Evolutionary conservation across 306 rosid genomes (phyloP).

Genomic region (Adenanthera pavonina): DNA sequence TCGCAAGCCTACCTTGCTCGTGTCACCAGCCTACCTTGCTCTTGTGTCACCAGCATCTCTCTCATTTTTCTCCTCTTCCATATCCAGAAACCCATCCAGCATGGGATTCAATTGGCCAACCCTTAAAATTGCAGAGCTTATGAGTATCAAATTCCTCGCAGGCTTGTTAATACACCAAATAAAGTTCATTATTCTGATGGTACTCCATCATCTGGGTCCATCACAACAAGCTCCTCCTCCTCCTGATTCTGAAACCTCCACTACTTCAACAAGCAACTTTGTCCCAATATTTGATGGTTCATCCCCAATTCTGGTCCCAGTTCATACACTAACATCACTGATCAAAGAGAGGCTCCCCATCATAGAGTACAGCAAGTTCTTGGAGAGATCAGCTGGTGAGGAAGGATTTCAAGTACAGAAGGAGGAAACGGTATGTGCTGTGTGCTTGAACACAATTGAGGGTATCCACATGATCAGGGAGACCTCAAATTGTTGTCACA

Average conservation of each 20-base stretch:
- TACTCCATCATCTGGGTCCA: background rate
- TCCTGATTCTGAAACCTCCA: background rate
- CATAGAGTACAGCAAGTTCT: background rate
- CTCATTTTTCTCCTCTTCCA: background rate
- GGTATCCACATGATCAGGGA: background rate
- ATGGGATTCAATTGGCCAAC: background rate
- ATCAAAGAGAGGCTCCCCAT: background rate
- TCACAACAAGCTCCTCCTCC: conserved; percentile 4
- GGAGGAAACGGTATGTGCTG: background rate
- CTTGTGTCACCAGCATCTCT: background rate
- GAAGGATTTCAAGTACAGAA: background rate
- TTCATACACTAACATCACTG: background rate
- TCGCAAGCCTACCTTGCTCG: background rate
- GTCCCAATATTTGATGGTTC: background rate
- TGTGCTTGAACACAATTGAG: background rate
- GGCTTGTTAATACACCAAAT: background rate
- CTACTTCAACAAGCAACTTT: background rate
- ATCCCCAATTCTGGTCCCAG: background rate
- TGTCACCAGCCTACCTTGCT: background rate
- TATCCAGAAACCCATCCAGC: background rate
- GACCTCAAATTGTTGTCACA: background rate
- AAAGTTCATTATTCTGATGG: background rate
- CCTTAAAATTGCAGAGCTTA: background rate
- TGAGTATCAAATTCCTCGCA: background rate
- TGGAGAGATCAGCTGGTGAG: background rate